Evolutionary conservation across 306 rosid genomes (phyloP), one percentile per base, ranked within the genome.

Genomic region (Clitoria ternatea): DNA sequence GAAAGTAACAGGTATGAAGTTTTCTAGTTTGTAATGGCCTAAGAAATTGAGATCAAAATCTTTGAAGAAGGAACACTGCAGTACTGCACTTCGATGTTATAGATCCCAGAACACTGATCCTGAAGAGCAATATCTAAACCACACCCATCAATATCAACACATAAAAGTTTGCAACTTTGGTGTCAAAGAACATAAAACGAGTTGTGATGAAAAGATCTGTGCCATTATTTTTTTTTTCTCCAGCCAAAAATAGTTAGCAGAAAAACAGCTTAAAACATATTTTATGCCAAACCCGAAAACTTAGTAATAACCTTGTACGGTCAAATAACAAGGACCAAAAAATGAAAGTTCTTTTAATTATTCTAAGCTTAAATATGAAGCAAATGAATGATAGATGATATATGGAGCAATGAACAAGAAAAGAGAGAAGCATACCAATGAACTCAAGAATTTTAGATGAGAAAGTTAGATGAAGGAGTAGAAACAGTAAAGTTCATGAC

Each of bases 351-450:
- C 0, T 14, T 15, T 36, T 26, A 27, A 61, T 24, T 9, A 18
- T 9, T 13, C 42, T 35, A 14, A 49, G 39, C 11, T 61, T 42
- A 69, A 2, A 60, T 13, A 77, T 22, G 73, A 29, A 61, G 37
- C n/a, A 35, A 1, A 55, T 30, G 12, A 35, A 76, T 14, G 14
- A 59, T 27, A 13, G 0, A 33, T n/a, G 22, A 15, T 15, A n/a
- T 17, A 32, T 15, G 32, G 17, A 69, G 23, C 3, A 62, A 64
- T 62, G 49, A 55, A 64, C 0, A 56, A 50, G 45, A 39, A 52
- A 24, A 36, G 65, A 57, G 55, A 45, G 32, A 45, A 13, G 7
- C 77, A 52, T 79, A 82, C 86, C 79, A 56, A 53, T 78, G 73
- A 54, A 63, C 4, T 26, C 12, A 55, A 30, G 37, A 67, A 61